Base-by-base conservation (phyloP, 495 filamentous ascomycete genomes). In the Penicillium subrubescens region DNA sequence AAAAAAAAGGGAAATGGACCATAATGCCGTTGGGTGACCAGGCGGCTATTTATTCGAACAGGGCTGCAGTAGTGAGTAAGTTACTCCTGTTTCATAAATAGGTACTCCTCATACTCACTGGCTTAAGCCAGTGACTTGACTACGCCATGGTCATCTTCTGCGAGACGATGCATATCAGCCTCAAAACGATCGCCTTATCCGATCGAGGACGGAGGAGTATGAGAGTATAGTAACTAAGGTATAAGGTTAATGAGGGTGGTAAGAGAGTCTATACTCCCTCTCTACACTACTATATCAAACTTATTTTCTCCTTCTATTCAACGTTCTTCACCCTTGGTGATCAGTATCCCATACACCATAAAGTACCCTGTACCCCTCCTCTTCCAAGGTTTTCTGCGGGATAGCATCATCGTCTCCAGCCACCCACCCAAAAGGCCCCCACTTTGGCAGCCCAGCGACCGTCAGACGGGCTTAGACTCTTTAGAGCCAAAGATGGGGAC, bases 381-480 rank as follows among this genome's bases (percentile, higher is more conserved):
- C 60, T 69, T 55, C 60, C 63, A 69, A 63, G 67, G 39, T 60
- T 50, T 56, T 35, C 57, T 34, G 60, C 60, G n/a, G 53, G 53
- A 65, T 65, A 63, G 34, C 60, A 69, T 66, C 67, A 66, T 66
- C 60, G 48, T 37, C 63, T 44, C 60, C 67, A 65, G 57, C 61
- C 66, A 54, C 51, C 53, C 19, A 23, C 39, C 59, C 43, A 60
- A 51, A 27, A 58, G 63, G 39, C 44, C 61, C 61, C 61, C 60
- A 67, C 51, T 63, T 62, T 63, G 57, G 61, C 33, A 50, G 54
- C 46, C 64, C 59, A 41, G 51, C 53, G 55, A 34, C 19, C 27
- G n/a, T 31, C 31, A 37, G 33, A 27, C 29, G 29, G 29, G 52
- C 5, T 29, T 54, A 35, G 52, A 33, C 25, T 21, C 29, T 54